Percentiles rank a stretch among this genome's conserved stretches.
Evolutionary conservation across 257 asterid genomes (phyloP).

Genomic region (Primulina tabacum): DNA sequence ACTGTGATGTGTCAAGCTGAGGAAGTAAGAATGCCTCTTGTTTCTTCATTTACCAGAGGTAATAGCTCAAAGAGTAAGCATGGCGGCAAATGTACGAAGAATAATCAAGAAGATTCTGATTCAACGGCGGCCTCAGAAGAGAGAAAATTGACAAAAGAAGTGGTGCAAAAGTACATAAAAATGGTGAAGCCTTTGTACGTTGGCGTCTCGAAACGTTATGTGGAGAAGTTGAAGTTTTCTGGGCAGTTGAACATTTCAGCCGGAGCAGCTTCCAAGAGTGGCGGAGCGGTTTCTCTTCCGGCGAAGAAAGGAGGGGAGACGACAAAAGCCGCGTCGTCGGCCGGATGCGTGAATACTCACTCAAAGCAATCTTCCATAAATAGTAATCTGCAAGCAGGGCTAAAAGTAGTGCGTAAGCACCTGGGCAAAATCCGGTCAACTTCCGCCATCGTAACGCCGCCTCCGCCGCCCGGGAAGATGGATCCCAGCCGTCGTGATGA

Average conservation of each 20-base stretch:
- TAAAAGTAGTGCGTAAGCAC: slow-evolving; percentile 54
- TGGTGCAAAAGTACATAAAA: slow-evolving; percentile 70
- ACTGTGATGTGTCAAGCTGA: too few relatives aligned
- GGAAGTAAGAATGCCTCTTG: too few relatives aligned
- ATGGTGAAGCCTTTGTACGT: slow-evolving; percentile 77
- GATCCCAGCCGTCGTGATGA: slow-evolving; percentile 65
- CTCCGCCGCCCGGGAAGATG: slow-evolving; percentile 28
- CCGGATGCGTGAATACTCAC: slow-evolving; percentile 30
- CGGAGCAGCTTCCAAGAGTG: neutral
- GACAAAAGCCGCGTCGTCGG: slow-evolving; percentile 2
- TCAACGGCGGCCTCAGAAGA: slow-evolving; percentile 28
- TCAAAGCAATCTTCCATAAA: slow-evolving; percentile 46
- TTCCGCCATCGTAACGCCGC: slow-evolving; percentile 38
- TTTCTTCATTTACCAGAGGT: too few relatives aligned
- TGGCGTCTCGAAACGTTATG: slow-evolving; percentile 73
- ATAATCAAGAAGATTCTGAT: too few relatives aligned
- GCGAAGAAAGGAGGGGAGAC: slow-evolving; percentile 32
- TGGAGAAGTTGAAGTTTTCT: slow-evolving; percentile 51
- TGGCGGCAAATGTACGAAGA: too few relatives aligned
- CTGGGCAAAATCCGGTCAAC: slow-evolving; percentile 82
- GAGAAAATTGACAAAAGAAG: slow-evolving; percentile 48
- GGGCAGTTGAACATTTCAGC: slow-evolving; percentile 52
- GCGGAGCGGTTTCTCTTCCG: slow-evolving; percentile 20
- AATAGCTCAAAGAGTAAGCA: too few relatives aligned
- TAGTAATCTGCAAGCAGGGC: slow-evolving; percentile 55